A percentile compares a stretch with the other conserved stretches of the same genome.
Conservation (phyloP, 2,329 filamentous ascomycete species). For the Colletotrichum eremochloae region DNA sequence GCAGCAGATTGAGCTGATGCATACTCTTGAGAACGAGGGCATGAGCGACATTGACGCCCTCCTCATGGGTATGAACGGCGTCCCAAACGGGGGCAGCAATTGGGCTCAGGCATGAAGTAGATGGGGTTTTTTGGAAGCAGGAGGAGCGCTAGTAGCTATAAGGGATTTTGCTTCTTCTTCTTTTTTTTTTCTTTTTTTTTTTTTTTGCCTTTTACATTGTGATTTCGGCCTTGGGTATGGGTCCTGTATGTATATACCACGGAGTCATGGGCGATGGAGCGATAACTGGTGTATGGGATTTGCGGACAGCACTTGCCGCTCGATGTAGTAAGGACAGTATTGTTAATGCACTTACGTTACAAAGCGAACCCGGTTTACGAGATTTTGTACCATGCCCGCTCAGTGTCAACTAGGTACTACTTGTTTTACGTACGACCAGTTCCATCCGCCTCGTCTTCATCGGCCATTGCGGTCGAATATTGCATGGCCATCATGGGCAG, state of each 20-base stretch:
- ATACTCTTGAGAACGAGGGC: slow-evolving; percentile 79
- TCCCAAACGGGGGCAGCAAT: slow-evolving; percentile 4
- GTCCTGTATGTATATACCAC: slow-evolving; percentile 29
- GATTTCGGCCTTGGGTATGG: slow-evolving; percentile 7
- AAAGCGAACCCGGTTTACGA: not conserved
- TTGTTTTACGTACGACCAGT: not conserved
- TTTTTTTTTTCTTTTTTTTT: too few relatives aligned
- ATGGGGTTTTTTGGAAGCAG: not conserved
- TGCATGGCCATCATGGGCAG: not conserved
- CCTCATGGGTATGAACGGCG: slow-evolving; percentile 53
- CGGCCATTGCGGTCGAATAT: not conserved
- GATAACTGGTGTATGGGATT: not conserved
- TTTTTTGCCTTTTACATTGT: not conserved
- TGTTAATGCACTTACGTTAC: slow-evolving; percentile 19
- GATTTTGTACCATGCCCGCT: not conserved
- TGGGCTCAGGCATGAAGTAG: slow-evolving; percentile 29
- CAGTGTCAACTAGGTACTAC: not conserved
- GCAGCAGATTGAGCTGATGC: slow-evolving; percentile 87
- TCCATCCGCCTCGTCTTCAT: not conserved
- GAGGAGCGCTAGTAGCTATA: not conserved
- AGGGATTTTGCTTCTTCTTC: not conserved
- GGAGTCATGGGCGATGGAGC: slow-evolving; percentile 24
- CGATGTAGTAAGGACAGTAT: not conserved
- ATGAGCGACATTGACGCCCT: slow-evolving; percentile 73
- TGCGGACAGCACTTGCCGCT: slow-evolving; percentile 11